These are phyloP conservation scores for Trifolium dubium DNA, from an alignment of 306 rosid genomes.

Conservation along the genomic window DNA sequence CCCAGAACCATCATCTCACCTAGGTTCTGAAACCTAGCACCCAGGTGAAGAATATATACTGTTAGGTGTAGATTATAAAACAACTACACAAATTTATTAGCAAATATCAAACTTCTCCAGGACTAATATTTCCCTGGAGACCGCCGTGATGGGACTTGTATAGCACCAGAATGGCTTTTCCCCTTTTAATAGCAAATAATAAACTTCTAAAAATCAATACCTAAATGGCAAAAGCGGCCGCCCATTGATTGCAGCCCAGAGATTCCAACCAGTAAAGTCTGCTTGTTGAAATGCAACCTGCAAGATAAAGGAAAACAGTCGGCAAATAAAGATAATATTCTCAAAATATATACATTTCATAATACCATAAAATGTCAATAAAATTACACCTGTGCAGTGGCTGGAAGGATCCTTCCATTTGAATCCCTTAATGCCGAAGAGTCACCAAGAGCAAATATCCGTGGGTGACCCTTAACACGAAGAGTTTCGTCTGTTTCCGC, in stretches of 20 bases:
- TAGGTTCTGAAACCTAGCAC: slow-evolving; percentile 81
- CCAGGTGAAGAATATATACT: slow-evolving; percentile 32
- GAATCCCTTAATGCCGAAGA: slow-evolving; percentile 84
- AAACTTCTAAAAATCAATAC: slow-evolving; percentile 47
- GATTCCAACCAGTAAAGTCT: slow-evolving; percentile 95
- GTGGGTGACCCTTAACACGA: slow-evolving; percentile 98
- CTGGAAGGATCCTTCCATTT: slow-evolving; percentile 88
- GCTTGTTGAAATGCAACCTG: slow-evolving; percentile 99
- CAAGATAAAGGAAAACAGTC: slow-evolving; percentile 35
- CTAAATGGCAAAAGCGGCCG: slow-evolving; percentile 97
- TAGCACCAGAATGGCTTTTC: not conserved
- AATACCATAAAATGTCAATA: slow-evolving; percentile 23
- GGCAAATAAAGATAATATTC: slow-evolving; percentile 30
- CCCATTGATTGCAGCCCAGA: slow-evolving; percentile 94
- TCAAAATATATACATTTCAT: not conserved
- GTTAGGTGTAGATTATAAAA: slow-evolving; percentile 21
- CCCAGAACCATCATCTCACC: slow-evolving; percentile 98
- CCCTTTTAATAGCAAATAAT: slow-evolving; percentile 6
- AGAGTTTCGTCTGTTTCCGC: slow-evolving; percentile 96
- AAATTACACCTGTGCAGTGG: slow-evolving; percentile 82
- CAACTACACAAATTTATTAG: slow-evolving; percentile 1
- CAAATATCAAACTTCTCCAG: slow-evolving; percentile 18
- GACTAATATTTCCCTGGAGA: not conserved
- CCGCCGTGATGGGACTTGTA: not conserved
- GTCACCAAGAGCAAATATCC: slow-evolving; percentile 96